Percentiles rank a stretch among this genome's conserved stretches.
Evolutionary conservation across 2,329 filamentous ascomycete genomes (phyloP).

Genomic region (Zopfia rhizophila): DNA sequence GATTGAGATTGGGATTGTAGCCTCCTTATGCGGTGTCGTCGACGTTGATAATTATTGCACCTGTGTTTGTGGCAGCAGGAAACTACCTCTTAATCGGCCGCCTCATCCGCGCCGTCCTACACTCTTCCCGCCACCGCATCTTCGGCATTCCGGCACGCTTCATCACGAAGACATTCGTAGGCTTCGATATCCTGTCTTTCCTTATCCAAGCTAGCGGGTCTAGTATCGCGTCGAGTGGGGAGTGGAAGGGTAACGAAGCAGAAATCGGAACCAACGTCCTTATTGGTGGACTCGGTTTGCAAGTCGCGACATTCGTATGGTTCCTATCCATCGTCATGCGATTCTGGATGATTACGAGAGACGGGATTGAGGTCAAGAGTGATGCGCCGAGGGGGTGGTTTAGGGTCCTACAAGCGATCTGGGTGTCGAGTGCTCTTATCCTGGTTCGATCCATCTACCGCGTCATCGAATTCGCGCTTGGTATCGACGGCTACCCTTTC

Average conservation of each 20-base stretch:
- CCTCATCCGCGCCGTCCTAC: constrained; percentile 55
- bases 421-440: constrained; percentile 43
- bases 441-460: constrained; percentile 62
- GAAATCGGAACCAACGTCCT: constrained; percentile 54
- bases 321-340: constrained; percentile 55
- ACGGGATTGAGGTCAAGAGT: constrained; percentile 16
- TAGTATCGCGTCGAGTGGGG: constrained; percentile 54
- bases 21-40: constrained; percentile 53
- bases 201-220: constrained; percentile 59
- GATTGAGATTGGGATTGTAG: constrained; percentile 22
- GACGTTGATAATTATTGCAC: constrained; percentile 60
- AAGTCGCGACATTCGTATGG: constrained; percentile 54
- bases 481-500: constrained; percentile 60
- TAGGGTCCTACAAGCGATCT: constrained; percentile 56
- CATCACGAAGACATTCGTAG: constrained; percentile 60
- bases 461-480: constrained; percentile 59
- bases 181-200: constrained; percentile 58
- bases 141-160: constrained; percentile 51
- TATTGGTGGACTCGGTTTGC: constrained; percentile 56
- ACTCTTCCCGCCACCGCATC: constrained; percentile 44
- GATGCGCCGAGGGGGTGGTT: constrained; percentile 50
- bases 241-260: constrained; percentile 56
- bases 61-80: constrained; percentile 51
- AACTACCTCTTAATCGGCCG: constrained; percentile 64
- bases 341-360: constrained; percentile 50